These are phyloP conservation scores for Pichia sp. DNA, from an alignment of 1,139 yeast genomes.

Conservation along the genomic window DNA sequence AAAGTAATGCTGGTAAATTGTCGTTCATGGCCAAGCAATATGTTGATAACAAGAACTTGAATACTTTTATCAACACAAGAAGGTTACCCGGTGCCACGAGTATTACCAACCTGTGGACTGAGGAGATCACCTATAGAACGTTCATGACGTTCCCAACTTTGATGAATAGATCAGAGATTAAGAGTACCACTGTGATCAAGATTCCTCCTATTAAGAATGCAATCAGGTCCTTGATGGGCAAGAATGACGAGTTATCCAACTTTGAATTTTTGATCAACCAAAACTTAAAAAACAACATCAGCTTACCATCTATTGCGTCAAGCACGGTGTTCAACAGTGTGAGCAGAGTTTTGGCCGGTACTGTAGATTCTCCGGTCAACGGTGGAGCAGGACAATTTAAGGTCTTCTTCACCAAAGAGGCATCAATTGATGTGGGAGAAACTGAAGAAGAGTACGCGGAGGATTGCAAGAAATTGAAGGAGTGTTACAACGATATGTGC, in stretches of 20 bases:
- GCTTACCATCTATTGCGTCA: constrained; percentile 30
- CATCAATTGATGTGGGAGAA: constrained; percentile 23
- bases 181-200: constrained; percentile 45
- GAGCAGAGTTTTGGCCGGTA: constrained; percentile 77
- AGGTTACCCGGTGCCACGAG: constrained; percentile 73
- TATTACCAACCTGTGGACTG: constrained; percentile 81
- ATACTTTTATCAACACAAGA: constrained; percentile 63
- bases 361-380: constrained; percentile 88
- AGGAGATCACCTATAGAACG: constrained; percentile 77
- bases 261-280: constrained; percentile 59
- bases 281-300: constrained; percentile 43
- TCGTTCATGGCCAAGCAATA: constrained; percentile 62
- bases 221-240: constrained; percentile 57
- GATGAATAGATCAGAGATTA: constrained; percentile 79
- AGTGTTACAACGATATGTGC: constrained; percentile 69
- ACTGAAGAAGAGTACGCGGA: constrained; percentile 36
- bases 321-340: constrained; percentile 58
- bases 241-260: constrained; percentile 68
- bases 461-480: constrained; percentile 48
- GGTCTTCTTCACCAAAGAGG: constrained; percentile 47
- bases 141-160: constrained; percentile 78
- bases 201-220: constrained; percentile 89
- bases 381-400: constrained; percentile 89
- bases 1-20: constrained; percentile 39
- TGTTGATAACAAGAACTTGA: constrained; percentile 67